Evolutionary conservation across 2,329 filamentous ascomycete species (phyloP).

Genomic region (Aspergillus sp.): DNA sequence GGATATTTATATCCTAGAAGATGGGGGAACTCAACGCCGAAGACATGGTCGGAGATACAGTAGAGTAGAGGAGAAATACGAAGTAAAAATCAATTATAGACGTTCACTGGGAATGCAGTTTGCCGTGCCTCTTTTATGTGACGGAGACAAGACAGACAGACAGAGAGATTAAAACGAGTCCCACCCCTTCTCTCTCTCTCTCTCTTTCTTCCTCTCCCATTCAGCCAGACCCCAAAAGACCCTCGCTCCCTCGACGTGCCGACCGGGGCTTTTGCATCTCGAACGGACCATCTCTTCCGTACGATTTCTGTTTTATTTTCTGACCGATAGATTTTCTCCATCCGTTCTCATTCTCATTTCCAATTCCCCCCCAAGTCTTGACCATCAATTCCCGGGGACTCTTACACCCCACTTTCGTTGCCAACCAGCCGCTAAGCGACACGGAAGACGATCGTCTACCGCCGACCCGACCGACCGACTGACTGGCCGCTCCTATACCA

Average conservation of each 20-base stretch:
- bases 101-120: neutral
- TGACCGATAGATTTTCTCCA: too few relatives aligned
- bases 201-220: neutral
- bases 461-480: conserved; percentile 25
- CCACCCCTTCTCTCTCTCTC: conserved; percentile 6
- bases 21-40: neutral
- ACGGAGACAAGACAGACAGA: too few relatives aligned
- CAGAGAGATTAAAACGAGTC: neutral
- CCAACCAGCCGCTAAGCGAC: conserved; percentile 42
- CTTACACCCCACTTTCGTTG: conserved; percentile 33
- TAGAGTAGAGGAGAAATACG: too few relatives aligned
- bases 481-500: conserved; percentile 20
- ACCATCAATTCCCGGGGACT: conserved; percentile 18
- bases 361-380: neutral
- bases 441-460: conserved; percentile 35
- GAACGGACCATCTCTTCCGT: neutral
- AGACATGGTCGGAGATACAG: too few relatives aligned
- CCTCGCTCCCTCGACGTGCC: neutral
- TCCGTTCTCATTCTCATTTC: neutral
- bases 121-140: neutral
- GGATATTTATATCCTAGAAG: neutral
- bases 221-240: neutral
- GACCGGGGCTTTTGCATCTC: neutral
- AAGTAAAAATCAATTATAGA: too few relatives aligned
- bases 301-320: neutral